A percentile compares a stretch with the other conserved stretches of the same genome.
Evolutionary conservation across 164 flowering plant genomes (phyloP).

Genomic region (Dillenia suffruticosa): DNA sequence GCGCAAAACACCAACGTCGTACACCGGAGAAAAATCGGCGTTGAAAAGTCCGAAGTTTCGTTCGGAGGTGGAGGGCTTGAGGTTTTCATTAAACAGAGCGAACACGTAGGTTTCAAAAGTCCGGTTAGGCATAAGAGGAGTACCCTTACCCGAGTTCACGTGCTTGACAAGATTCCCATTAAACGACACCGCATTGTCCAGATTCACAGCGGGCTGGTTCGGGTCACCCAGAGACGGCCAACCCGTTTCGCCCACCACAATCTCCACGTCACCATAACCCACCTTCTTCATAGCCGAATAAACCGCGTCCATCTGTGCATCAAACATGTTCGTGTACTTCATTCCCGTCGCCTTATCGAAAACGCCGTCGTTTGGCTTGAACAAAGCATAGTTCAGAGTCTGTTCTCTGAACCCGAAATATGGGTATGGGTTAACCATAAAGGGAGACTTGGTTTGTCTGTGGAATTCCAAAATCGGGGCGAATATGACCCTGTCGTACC

Average conservation of each 20-base stretch:
- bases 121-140: conserved; percentile 77
- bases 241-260: conserved; percentile 81
- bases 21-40: conserved; percentile 66
- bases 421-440: conserved; percentile 81
- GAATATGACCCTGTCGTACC: conserved; percentile 34
- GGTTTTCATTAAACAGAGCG: conserved; percentile 70
- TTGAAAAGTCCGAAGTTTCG: conserved; percentile 70
- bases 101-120: conserved; percentile 70
- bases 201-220: conserved; percentile 31
- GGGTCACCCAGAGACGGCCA: conserved; percentile 78
- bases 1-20: conserved; percentile 57
- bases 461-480: conserved; percentile 59
- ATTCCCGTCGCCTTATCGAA: conserved; percentile 33
- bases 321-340: conserved; percentile 67
- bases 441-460: conserved; percentile 55
- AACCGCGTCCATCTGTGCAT: conserved; percentile 58
- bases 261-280: conserved; percentile 69
- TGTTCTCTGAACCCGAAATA: conserved; percentile 50
- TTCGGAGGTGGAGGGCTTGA: conserved; percentile 56
- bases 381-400: conserved; percentile 41
- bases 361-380: conserved; percentile 45
- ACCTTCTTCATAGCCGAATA: conserved; percentile 50
- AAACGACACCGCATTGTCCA: conserved; percentile 47
- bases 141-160: conserved; percentile 59
- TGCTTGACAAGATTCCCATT: conserved; percentile 53